phyloP scores from a whole-genome alignment of 495 filamentous ascomycete genomes.

The Staphylotrichum longicolle region DNA sequence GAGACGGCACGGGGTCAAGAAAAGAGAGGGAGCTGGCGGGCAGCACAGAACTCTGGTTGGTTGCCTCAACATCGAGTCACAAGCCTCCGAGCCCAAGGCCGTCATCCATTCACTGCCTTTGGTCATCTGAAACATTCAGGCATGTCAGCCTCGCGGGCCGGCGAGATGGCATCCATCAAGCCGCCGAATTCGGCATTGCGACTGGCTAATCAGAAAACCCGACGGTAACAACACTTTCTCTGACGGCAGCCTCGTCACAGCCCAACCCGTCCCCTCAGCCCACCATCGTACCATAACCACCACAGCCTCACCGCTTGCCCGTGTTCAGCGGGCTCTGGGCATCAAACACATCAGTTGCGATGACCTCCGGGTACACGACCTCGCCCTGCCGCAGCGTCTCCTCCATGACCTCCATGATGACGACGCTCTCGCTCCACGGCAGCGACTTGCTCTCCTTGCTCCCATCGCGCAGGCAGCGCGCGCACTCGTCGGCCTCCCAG shows the following conservation, averaged over 20 bases:
- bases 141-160: slow-evolving; percentile 10
- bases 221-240: not conserved
- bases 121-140: slow-evolving; percentile 1
- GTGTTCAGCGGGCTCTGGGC: slow-evolving; percentile 52
- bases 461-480: slow-evolving; percentile 77
- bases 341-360: slow-evolving; percentile 74
- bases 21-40: not conserved
- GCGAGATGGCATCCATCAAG: no score
- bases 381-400: slow-evolving; percentile 74
- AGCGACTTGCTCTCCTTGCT: slow-evolving; percentile 72
- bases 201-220: no score
- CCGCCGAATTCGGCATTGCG: no score
- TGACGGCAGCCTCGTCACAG: not conserved
- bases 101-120: not conserved
- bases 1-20: slow-evolving; percentile 3
- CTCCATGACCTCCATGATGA: slow-evolving; percentile 95
- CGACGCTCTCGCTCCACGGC: slow-evolving; percentile 78
- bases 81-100: slow-evolving; percentile 12
- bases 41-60: not conserved
- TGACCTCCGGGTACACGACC: slow-evolving; percentile 74
- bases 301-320: slow-evolving; percentile 33
- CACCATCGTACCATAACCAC: not conserved
- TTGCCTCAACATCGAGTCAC: not conserved
- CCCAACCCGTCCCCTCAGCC: slow-evolving; percentile 9
- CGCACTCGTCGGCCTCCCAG: slow-evolving; percentile 92